Percentiles rank a stretch among this genome's conserved stretches.
phyloP scores from a whole-genome alignment of 805 yeast genomes.

The Pichia sporocuriosa region DNA sequence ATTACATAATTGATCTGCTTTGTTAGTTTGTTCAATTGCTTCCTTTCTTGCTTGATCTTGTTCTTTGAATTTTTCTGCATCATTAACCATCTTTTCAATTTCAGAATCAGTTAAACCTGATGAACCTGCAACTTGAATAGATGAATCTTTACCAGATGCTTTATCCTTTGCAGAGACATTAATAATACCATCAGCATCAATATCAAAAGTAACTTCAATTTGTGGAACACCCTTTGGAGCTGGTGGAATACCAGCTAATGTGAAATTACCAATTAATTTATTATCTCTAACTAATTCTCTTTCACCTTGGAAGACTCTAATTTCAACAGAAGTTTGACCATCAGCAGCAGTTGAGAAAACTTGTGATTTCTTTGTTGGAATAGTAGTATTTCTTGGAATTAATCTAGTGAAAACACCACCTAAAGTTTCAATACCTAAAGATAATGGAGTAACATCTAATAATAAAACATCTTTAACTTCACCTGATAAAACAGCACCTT shows the following conservation, averaged over 20 bases:
- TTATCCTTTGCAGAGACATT: constrained; percentile 77
- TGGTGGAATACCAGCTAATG: constrained; percentile 90
- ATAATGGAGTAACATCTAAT: constrained; percentile 79
- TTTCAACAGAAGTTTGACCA: constrained; percentile 94
- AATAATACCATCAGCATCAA: constrained; percentile 90
- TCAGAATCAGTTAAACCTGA: constrained; percentile 67
- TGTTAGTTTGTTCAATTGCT: constrained; percentile 65
- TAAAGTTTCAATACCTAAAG: constrained; percentile 94
- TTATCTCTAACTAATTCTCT: constrained; percentile 97
- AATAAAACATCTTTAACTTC: constrained; percentile 72
- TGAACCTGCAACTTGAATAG: constrained; percentile 65
- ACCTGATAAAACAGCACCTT: constrained; percentile 81
- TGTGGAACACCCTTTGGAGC: constrained; percentile 94
- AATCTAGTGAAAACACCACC: constrained; percentile 96
- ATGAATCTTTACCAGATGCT: constrained; percentile 70
- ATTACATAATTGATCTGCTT: constrained; percentile 70
- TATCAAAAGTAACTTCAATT: constrained; percentile 91
- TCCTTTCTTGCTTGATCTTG: constrained; percentile 53
- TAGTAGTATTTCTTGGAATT: constrained; percentile 90
- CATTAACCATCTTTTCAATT: constrained; percentile 54
- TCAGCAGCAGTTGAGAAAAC: constrained; percentile 94
- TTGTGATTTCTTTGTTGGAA: constrained; percentile 95
- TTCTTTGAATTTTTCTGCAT: constrained; percentile 57
- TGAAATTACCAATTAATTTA: constrained; percentile 95
- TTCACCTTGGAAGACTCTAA: constrained; percentile 99